Conservation (phyloP, 2,329 filamentous ascomycete genomes). For the Neonectria faginata region DNA sequence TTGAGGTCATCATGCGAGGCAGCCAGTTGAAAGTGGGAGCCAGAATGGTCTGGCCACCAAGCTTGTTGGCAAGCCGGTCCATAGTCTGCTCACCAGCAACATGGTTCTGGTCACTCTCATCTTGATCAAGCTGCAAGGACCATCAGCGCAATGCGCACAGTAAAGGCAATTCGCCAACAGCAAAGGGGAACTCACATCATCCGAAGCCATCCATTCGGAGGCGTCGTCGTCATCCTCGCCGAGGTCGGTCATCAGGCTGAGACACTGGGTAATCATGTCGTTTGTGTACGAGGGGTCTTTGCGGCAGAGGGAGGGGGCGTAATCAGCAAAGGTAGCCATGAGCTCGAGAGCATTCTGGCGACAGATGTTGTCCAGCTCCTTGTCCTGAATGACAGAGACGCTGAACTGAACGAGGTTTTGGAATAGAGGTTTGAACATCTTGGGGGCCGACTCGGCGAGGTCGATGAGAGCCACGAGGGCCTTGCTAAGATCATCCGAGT, state of each 20-base stretch:
- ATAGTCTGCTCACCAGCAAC: slow-evolving; percentile 98
- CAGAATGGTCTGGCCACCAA: slow-evolving; percentile 92
- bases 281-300: slow-evolving; percentile 92
- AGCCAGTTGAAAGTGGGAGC: slow-evolving; percentile 97
- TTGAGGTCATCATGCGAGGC: slow-evolving; percentile 96
- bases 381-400: slow-evolving; percentile 93
- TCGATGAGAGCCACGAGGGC: slow-evolving; percentile 93
- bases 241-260: slow-evolving; percentile 98
- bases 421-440: slow-evolving; percentile 98
- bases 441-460: slow-evolving; percentile 90
- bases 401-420: slow-evolving; percentile 92
- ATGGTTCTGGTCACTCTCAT: slow-evolving; percentile 97
- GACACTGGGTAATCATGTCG: slow-evolving; percentile 98
- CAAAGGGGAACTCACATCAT: slow-evolving; percentile 74
- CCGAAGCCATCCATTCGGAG: slow-evolving; percentile 89
- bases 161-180: neutral
- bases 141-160: slow-evolving; percentile 8
- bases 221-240: slow-evolving; percentile 95
- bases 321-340: slow-evolving; percentile 98
- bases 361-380: slow-evolving; percentile 89
- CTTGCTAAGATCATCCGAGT: slow-evolving; percentile 91
- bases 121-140: slow-evolving; percentile 78
- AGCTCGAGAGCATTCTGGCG: slow-evolving; percentile 96
- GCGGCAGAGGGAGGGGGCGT: slow-evolving; percentile 92
- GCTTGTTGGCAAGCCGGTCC: slow-evolving; percentile 96